Evolutionary conservation across 2,329 filamentous ascomycete species (phyloP), one percentile per base, ranked within the genome.

Genomic region (Pestalotiopsis sp.): DNA sequence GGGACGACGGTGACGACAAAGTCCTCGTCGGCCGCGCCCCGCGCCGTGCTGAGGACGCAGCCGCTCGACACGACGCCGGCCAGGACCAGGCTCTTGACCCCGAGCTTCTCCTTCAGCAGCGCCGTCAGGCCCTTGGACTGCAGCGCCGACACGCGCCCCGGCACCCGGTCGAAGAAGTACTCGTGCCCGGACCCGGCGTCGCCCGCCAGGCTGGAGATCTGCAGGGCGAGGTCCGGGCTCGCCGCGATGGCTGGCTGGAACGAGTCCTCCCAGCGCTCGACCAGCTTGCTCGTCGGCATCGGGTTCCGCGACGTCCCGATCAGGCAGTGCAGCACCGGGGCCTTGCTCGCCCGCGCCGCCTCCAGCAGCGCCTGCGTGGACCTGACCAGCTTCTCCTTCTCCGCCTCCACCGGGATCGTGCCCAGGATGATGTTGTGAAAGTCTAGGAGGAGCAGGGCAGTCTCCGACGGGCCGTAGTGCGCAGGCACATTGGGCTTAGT

Each of bases 1-100:
- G 52, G 69, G 13, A 73, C 72, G 20, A 72, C 69, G 1, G 69
- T 64, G 49, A 71, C 69, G 20, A 73, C 67, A 56, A 73, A 73
- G 62, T 64, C 64, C 14, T 66, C 39, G 52, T 73, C 72, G 9
- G 69, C 69, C 17, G 61, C 72, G 6, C 72, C 65, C 3, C 52
- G 31, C 13, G 63, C 64, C 4, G 72, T 73, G 25, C 72, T 69
- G 41, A 72, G 61, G 2, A 73, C 52, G 4, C 65, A 65, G 36
- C 72, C 72, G 56, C 72, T 72, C 4, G 69, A 66, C 1, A 65
- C 63, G 27, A 71, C 67, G 23, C 69, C 72, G 23, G 61, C 56
- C 20, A 73, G 60, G 6, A 71, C 63, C 1, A 73, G 62, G 63
- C 64, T 65, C 31, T 38, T 66, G n/a, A 71, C 64, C 14, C 69